These are phyloP conservation scores for Anastatica hierochuntica DNA, from an alignment of 345 rosid genomes.

Conservation along the genomic window DNA sequence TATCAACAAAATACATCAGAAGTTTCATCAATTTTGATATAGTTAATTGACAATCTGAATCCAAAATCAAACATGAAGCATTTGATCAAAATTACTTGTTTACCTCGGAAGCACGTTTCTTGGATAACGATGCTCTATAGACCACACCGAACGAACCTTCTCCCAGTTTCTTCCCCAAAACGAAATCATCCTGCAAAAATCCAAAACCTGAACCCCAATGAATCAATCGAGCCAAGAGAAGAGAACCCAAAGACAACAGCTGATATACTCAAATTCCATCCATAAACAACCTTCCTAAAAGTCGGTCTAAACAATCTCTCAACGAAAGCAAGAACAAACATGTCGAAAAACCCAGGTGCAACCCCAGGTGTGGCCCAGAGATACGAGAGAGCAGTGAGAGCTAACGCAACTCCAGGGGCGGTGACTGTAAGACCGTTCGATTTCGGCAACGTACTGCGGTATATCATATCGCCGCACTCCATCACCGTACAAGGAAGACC, in stretches of 20 bases:
- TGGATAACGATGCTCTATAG: constrained; percentile 52
- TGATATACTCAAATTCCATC: background rate
- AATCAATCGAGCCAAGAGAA: background rate
- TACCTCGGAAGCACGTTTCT: constrained; percentile 69
- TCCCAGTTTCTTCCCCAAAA: constrained; percentile 90
- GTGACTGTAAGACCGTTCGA: constrained; percentile 63
- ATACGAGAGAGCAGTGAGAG: constrained; percentile 70
- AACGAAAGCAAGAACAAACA: constrained; percentile 89
- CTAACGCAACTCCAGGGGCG: constrained; percentile 70
- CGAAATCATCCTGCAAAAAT: constrained; percentile 68
- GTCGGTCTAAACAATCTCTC: constrained; percentile 78
- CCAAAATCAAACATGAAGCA: too few relatives aligned
- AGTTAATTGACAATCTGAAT: too few relatives aligned
- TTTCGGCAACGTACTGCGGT: constrained; percentile 90
- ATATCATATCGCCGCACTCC: constrained; percentile 95
- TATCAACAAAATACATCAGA: constrained; percentile 26
- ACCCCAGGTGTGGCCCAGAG: constrained; percentile 99
- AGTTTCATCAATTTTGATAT: too few relatives aligned
- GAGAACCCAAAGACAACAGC: background rate
- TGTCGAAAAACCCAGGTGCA: constrained; percentile 94
- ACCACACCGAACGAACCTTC: constrained; percentile 97
- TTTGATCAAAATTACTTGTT: background rate
- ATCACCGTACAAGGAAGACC: constrained; percentile 95
- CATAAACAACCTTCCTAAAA: constrained; percentile 44
- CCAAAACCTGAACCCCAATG: constrained; percentile 12